Evolutionary conservation across 164 flowering plant genomes (phyloP).

Genomic region (Nelumbo lutea): DNA sequence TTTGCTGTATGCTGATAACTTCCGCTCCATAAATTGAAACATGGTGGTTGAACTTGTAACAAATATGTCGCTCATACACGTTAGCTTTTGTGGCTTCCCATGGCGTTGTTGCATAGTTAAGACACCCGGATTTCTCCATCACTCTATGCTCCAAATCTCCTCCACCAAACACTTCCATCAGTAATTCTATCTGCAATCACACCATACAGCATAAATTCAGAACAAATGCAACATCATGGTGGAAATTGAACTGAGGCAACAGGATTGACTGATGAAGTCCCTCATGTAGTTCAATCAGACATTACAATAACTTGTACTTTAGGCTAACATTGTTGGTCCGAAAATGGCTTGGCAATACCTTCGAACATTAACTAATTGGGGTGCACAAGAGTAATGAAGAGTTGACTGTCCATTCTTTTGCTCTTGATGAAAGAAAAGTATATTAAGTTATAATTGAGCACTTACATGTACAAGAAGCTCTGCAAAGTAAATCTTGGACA

Average conservation of each 20-base stretch:
- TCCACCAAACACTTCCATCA: constrained; percentile 74
- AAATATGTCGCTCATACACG: constrained; percentile 46
- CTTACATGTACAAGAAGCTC: constrained; percentile 62
- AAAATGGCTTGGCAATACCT: too few relatives aligned
- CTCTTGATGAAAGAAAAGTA: background rate
- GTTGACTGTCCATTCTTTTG: background rate
- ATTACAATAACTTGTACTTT: too few relatives aligned
- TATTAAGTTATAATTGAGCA: constrained; percentile 4
- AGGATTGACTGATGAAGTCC: too few relatives aligned
- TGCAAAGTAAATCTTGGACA: constrained; percentile 47
- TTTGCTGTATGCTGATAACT: constrained; percentile 65
- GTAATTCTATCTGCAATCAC: constrained; percentile 46
- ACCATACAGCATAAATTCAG: constrained; percentile 4
- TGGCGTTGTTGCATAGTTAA: constrained; percentile 40
- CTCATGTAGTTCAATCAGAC: too few relatives aligned
- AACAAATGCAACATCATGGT: too few relatives aligned
- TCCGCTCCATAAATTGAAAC: constrained; percentile 70
- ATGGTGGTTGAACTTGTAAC: constrained; percentile 55
- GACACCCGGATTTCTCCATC: constrained; percentile 69
- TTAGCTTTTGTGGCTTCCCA: constrained; percentile 56
- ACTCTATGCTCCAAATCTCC: constrained; percentile 57
- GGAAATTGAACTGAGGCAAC: too few relatives aligned
- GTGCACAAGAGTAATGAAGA: background rate
- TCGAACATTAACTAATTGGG: too few relatives aligned
- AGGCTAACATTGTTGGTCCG: too few relatives aligned